These are phyloP conservation scores for Wolfiporia cocos DNA, from an alignment of 1,284 basidiomycete species.

Conservation along the genomic window DNA sequence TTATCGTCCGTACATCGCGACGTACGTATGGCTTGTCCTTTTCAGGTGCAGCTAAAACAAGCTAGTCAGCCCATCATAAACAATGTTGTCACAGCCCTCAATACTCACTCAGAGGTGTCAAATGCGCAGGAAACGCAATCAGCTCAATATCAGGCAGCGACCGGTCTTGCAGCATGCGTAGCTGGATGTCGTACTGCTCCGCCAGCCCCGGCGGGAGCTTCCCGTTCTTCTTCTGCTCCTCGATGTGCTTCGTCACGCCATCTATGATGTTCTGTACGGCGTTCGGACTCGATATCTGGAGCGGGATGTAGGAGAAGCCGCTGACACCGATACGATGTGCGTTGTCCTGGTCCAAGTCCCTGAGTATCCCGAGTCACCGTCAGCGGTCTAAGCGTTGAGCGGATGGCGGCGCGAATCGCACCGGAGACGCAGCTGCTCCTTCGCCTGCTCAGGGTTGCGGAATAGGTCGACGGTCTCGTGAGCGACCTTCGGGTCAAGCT, in stretches of 20 bases:
- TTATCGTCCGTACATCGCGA: not conserved
- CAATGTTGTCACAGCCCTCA: not conserved
- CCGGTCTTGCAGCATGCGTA: conserved; percentile 7
- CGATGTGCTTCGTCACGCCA: conserved; percentile 1
- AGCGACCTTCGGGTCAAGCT: conserved; percentile 3
- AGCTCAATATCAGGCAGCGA: conserved; percentile 9
- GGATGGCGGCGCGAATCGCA: not conserved
- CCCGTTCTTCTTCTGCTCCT: conserved; percentile 8
- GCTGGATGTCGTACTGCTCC: conserved; percentile 14
- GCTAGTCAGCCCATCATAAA: not conserved
- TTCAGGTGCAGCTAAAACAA: conserved; percentile 18
- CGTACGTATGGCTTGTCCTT: conserved; percentile 20
- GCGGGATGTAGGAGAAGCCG: conserved; percentile 9
- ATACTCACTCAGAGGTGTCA: conserved; percentile 7
- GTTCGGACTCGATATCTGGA: conserved; percentile 5
- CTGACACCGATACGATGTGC: conserved; percentile 9
- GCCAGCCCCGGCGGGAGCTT: conserved; percentile 11
- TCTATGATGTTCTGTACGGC: conserved; percentile 1
- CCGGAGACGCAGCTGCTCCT: conserved; percentile 9
- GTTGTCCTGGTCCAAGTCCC: conserved; percentile 5
- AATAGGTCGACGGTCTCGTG: conserved; percentile 9
- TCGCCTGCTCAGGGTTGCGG: conserved; percentile 6
- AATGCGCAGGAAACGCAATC: conserved; percentile 6
- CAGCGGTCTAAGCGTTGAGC: not conserved
- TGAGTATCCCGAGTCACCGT: no score